Percentiles rank a stretch among this genome's conserved stretches.
phyloP scores from a whole-genome alignment of 805 yeast species.

The Starmera pachycereana region DNA sequence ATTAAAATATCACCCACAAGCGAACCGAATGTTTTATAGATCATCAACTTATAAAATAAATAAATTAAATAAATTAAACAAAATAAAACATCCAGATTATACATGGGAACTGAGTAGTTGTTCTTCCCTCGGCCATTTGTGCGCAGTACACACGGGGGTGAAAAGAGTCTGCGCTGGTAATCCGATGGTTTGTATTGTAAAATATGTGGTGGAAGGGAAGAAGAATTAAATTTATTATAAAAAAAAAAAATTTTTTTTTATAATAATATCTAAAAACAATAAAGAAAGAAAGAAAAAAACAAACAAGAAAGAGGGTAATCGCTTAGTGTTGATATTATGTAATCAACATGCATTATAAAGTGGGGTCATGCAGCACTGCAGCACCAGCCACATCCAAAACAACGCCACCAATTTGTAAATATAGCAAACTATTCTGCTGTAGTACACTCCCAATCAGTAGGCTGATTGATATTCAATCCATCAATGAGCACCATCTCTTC shows the following conservation, averaged over 20 bases:
- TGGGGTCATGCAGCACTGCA: no score
- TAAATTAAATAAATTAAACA: not conserved
- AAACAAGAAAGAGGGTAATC: no score
- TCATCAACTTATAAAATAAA: not conserved
- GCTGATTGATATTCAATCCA: constrained; percentile 52
- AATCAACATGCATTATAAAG: no score
- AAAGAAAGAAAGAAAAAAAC: no score
- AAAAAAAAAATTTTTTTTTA: not conserved
- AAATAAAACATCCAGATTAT: constrained; percentile 16
- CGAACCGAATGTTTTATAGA: constrained; percentile 15
- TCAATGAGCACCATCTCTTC: constrained; percentile 32
- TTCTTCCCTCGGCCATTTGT: constrained; percentile 23
- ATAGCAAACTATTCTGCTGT: no score
- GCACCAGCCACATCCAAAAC: no score
- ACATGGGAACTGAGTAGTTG: constrained; percentile 9
- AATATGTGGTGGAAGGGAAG: constrained; percentile 14
- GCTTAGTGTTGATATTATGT: no score
- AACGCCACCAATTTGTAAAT: no score
- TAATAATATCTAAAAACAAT: no score
- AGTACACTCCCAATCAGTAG: constrained; percentile 57
- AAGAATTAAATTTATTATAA: not conserved
- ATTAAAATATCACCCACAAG: constrained; percentile 19
- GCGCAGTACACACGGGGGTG: constrained; percentile 13
- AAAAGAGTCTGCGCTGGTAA: constrained; percentile 20
- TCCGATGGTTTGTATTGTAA: constrained; percentile 16